Conservation (phyloP, 148 eudicot genomes). For the Rhododendron griersonianum region DNA sequence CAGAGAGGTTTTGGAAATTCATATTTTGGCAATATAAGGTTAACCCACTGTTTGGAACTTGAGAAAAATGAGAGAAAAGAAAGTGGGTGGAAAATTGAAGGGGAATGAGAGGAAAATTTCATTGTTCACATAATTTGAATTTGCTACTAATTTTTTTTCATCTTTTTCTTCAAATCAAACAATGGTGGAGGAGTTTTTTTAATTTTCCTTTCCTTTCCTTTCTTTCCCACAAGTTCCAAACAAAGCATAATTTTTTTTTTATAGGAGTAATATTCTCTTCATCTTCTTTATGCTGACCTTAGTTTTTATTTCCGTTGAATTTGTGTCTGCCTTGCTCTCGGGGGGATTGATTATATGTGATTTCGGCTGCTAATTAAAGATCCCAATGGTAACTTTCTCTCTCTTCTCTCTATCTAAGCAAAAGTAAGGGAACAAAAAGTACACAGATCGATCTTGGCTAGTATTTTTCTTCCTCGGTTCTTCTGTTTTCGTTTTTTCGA, state of each 20-base stretch:
- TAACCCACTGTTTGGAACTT: too few relatives aligned
- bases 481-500: too few relatives aligned
- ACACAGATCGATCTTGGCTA: background rate
- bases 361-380: conserved; percentile 26
- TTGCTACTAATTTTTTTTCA: too few relatives aligned
- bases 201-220: background rate
- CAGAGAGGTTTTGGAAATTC: too few relatives aligned
- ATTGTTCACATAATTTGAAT: too few relatives aligned
- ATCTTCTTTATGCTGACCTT: conserved; percentile 6
- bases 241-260: background rate
- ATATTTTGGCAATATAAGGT: too few relatives aligned
- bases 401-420: background rate
- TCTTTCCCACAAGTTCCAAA: too few relatives aligned
- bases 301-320: background rate
- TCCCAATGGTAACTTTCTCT: conserved; percentile 41
- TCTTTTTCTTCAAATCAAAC: too few relatives aligned
- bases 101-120: too few relatives aligned
- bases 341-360: conserved; percentile 14
- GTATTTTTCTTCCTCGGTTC: too few relatives aligned
- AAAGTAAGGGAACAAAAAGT: background rate
- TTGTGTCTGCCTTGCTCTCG: conserved; percentile 5
- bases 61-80: background rate
- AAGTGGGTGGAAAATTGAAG: background rate
- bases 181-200: too few relatives aligned
- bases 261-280: background rate